Conservation (phyloP, 768 basidiomycete species). For the Podaxis sp. region DNA sequence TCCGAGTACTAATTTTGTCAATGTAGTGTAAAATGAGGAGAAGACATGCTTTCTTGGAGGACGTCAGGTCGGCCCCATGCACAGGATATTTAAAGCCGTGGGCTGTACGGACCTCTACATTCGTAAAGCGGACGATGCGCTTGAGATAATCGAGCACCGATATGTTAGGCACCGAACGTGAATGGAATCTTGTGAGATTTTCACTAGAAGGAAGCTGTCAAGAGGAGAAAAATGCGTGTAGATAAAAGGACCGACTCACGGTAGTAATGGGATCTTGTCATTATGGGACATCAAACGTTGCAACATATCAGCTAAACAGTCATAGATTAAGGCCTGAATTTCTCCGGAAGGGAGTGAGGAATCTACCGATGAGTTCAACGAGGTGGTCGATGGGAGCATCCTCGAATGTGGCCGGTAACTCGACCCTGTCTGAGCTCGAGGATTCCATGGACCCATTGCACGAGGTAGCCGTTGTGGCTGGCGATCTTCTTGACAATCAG, state of each 20-base stretch:
- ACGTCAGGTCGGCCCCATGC: slow-evolving; percentile 13
- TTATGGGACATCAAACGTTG: slow-evolving; percentile 93
- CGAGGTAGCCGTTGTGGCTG: slow-evolving; percentile 33
- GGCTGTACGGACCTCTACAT: slow-evolving; percentile 82
- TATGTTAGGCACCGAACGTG: slow-evolving; percentile 86
- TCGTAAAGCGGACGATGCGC: slow-evolving; percentile 93
- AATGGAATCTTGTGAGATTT: slow-evolving; percentile 95
- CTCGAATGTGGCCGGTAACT: slow-evolving; percentile 82
- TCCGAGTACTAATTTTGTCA: slow-evolving; percentile 88
- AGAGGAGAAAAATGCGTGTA: slow-evolving; percentile 14
- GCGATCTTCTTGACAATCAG: slow-evolving; percentile 4
- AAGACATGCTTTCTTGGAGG: slow-evolving; percentile 67
- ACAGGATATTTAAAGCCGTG: slow-evolving; percentile 5
- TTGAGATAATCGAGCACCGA: slow-evolving; percentile 88
- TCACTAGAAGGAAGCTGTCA: slow-evolving; percentile 49
- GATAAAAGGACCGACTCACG: slow-evolving; percentile 46
- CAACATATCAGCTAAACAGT: slow-evolving; percentile 84
- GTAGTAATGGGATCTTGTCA: slow-evolving; percentile 88
- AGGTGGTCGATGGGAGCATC: slow-evolving; percentile 80
- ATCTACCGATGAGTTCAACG: slow-evolving; percentile 82
- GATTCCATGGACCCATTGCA: slow-evolving; percentile 87
- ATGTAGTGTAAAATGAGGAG: slow-evolving; percentile 86
- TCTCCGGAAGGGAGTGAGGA: slow-evolving; percentile 10
- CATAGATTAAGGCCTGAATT: slow-evolving; percentile 16
- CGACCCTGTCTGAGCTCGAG: slow-evolving; percentile 62